Conservation (phyloP, 768 basidiomycete species). For the Lanmaoa pseudosensibilis region DNA sequence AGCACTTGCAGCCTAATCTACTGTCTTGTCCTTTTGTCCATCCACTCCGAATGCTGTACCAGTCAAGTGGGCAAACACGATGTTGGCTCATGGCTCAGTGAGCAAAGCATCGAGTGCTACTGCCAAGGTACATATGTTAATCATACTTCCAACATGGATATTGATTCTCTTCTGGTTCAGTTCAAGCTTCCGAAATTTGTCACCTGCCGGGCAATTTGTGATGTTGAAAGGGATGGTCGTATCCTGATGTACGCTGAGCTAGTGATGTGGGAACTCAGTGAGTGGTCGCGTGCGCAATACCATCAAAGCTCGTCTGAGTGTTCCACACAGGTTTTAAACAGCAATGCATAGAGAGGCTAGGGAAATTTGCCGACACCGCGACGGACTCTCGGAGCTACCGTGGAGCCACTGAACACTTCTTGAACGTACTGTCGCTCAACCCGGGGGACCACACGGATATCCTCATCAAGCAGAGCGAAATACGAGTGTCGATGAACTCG, state of each 20-base stretch:
- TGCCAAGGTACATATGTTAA: neutral
- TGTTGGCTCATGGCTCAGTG: neutral
- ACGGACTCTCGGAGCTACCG: neutral
- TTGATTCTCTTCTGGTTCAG: neutral
- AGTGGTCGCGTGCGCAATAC: neutral
- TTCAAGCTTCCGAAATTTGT: slow-evolving; percentile 1
- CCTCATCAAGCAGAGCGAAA: slow-evolving; percentile 6
- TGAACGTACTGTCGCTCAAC: neutral
- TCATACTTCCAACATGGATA: no score
- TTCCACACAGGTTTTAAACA: neutral
- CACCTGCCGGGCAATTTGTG: neutral
- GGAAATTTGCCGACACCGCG: neutral
- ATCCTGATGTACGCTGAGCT: no score
- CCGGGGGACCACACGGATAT: neutral
- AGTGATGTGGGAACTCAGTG: slow-evolving; percentile 7
- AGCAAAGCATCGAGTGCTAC: neutral
- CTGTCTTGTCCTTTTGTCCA: no score
- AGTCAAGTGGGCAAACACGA: neutral
- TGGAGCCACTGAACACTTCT: neutral
- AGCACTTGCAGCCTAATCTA: no score
- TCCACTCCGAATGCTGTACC: neutral
- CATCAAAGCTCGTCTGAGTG: neutral
- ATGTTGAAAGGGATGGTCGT: neutral
- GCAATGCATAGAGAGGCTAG: neutral
- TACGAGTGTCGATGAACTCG: no score